Percentiles rank a stretch among this genome's conserved stretches.
Conservation (phyloP, 2,329 filamentous ascomycete species). For the Hypocrella siamensis region DNA sequence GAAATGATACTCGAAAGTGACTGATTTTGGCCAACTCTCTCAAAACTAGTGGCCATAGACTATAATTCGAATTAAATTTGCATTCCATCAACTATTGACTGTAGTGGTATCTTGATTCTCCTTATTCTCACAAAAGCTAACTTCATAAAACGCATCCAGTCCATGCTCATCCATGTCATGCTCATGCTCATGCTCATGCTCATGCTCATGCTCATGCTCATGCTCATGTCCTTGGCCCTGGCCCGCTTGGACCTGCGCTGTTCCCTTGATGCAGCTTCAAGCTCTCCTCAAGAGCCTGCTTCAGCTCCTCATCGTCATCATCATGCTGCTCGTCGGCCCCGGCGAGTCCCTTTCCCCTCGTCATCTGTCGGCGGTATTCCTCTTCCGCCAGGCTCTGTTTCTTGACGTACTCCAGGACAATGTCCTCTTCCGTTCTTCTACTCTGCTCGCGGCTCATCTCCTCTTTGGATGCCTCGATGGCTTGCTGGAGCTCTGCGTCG, state of each 20-base stretch:
- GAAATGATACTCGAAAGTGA: no score
- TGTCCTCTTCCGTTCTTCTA: conserved; percentile 49
- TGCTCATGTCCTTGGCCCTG: neutral
- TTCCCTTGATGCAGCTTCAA: conserved; percentile 23
- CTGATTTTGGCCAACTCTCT: no score
- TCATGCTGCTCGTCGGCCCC: conserved; percentile 11
- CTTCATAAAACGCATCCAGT: no score
- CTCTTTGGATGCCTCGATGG: conserved; percentile 27
- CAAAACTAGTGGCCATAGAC: no score
- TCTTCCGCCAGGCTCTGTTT: conserved; percentile 62
- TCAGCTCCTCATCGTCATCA: conserved; percentile 40
- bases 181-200: no score
- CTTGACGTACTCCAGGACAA: conserved; percentile 62
- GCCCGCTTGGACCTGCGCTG: conserved; percentile 10
- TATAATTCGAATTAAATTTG: no score
- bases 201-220: no score
- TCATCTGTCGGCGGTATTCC: conserved; percentile 23
- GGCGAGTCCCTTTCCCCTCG: conserved; percentile 18
- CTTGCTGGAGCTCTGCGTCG: conserved; percentile 23
- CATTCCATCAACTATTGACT: no score
- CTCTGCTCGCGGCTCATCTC: conserved; percentile 24
- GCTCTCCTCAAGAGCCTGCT: conserved; percentile 38
- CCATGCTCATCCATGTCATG: no score
- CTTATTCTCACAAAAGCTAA: no score
- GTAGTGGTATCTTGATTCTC: no score